A percentile compares a stretch with the other conserved stretches of the same genome.
phyloP scores from a whole-genome alignment of 768 basidiomycete genomes.

The Lentinula detonsa region DNA sequence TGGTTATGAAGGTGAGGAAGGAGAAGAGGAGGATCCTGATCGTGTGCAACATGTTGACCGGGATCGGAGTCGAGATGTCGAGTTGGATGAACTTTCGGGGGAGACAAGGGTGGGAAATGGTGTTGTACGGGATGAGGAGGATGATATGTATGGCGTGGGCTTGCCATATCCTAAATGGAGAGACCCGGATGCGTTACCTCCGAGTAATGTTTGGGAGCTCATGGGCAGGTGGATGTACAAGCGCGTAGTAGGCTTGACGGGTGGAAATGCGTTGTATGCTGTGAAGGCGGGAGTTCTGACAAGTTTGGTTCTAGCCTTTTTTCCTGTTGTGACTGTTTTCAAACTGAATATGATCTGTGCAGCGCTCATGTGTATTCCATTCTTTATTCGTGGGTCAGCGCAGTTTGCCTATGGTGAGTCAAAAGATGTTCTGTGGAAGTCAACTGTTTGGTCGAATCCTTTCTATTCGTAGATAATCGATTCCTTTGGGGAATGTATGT shows the following conservation, averaged over 20 bases:
- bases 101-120: slow-evolving; percentile 26
- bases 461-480: slow-evolving; percentile 38
- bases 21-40: slow-evolving; percentile 74
- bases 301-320: slow-evolving; percentile 18
- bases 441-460: not conserved
- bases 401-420: slow-evolving; percentile 51
- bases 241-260: slow-evolving; percentile 30
- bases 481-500: slow-evolving; percentile 69
- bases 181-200: slow-evolving; percentile 74
- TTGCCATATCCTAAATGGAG: slow-evolving; percentile 43
- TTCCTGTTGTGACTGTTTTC: not conserved
- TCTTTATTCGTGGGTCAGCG: slow-evolving; percentile 48
- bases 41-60: slow-evolving; percentile 9
- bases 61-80: not conserved
- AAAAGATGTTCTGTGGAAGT: not conserved
- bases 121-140: slow-evolving; percentile 17
- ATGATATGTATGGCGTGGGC: slow-evolving; percentile 19
- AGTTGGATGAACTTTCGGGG: not conserved
- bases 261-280: slow-evolving; percentile 63
- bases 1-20: slow-evolving; percentile 33
- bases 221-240: slow-evolving; percentile 41
- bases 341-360: not conserved
- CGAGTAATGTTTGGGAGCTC: slow-evolving; percentile 50
- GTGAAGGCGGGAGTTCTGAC: slow-evolving; percentile 67
- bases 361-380: slow-evolving; percentile 58